Evolutionary conservation across 352 stramenopile genomes (phyloP).

Genomic region (Halophytophthora polymorphica): DNA sequence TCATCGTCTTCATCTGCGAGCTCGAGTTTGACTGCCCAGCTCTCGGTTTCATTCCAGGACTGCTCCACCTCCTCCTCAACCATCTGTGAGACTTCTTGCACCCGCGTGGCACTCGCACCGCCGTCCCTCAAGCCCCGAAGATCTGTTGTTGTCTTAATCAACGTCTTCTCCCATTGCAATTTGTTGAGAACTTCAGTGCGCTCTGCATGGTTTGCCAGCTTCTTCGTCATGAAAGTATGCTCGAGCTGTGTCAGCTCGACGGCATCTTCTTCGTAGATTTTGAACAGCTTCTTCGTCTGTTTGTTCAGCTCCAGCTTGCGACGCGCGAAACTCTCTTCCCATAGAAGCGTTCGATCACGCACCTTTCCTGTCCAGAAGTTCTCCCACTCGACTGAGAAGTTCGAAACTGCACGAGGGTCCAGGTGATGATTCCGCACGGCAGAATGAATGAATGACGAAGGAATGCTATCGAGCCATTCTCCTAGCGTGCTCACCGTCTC

Average conservation of each 20-base stretch:
- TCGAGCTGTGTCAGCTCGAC: constrained; percentile 16
- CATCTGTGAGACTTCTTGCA: background rate
- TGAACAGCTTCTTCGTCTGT: constrained; percentile 24
- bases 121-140: background rate
- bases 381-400: too few relatives aligned
- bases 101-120: background rate
- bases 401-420: too few relatives aligned
- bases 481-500: too few relatives aligned
- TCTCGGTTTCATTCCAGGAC: constrained; percentile 8
- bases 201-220: constrained; percentile 3
- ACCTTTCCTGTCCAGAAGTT: too few relatives aligned
- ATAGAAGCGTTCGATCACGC: background rate
- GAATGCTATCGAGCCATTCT: too few relatives aligned
- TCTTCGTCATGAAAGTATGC: constrained; percentile 8
- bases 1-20: constrained; percentile 1
- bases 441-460: too few relatives aligned
- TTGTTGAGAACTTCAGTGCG: background rate
- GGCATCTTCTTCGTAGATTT: constrained; percentile 35
- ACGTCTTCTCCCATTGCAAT: constrained; percentile 8
- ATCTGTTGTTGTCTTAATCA: background rate
- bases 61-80: constrained; percentile 11
- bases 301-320: constrained; percentile 23
- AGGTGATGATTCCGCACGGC: too few relatives aligned
- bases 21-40: constrained; percentile 2
- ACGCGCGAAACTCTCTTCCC: constrained; percentile 16